Percentiles rank a stretch among this genome's conserved stretches.
These are phyloP conservation scores for Alternaria hordeiaustralica DNA, from an alignment of 2,329 filamentous ascomycete species.

Conservation along the genomic window DNA sequence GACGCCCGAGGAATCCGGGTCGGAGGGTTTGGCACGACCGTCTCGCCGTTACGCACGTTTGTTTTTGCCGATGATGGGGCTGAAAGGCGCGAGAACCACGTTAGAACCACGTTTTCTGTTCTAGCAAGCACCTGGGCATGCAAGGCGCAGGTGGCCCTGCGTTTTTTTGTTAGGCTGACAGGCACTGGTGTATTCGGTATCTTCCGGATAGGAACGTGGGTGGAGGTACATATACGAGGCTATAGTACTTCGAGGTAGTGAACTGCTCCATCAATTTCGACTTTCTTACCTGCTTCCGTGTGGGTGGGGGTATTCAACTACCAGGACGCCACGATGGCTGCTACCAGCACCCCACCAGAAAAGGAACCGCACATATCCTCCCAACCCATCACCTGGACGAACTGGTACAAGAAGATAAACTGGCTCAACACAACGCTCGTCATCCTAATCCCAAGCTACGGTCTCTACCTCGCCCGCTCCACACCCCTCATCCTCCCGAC, in stretches of 20 bases:
- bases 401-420: conserved; percentile 91
- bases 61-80: conserved; percentile 8
- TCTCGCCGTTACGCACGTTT: conserved; percentile 1
- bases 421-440: conserved; percentile 88
- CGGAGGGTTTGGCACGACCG: conserved; percentile 2
- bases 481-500: conserved; percentile 76
- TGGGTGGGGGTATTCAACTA: neutral
- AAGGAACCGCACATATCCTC: conserved; percentile 26
- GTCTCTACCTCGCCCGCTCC: conserved; percentile 77
- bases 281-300: neutral
- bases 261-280: neutral
- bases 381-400: conserved; percentile 51
- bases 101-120: neutral
- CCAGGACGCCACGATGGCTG: conserved; percentile 6
- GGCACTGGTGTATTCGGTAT: conserved; percentile 9
- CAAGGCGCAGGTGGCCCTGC: neutral
- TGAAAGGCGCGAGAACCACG: neutral
- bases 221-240: conserved; percentile 11
- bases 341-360: neutral
- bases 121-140: neutral
- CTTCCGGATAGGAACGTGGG: neutral
- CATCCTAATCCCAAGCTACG: conserved; percentile 74
- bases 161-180: neutral
- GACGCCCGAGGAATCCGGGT: neutral
- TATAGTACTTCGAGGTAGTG: neutral